phyloP scores from a whole-genome alignment of 2,329 filamentous ascomycete genomes.

The Aspergillus novoparasiticus region DNA sequence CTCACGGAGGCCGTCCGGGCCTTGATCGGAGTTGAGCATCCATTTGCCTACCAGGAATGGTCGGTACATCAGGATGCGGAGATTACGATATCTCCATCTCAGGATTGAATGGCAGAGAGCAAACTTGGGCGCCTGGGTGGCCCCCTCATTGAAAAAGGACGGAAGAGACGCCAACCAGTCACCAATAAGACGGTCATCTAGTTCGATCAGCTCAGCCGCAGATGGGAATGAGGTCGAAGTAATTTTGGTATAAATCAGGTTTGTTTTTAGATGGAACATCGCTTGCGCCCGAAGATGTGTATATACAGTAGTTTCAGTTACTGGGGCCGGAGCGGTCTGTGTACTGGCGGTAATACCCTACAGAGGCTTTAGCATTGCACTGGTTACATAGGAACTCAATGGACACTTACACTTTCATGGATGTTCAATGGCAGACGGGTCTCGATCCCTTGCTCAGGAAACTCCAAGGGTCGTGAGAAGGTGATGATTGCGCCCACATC shows the following conservation, averaged over 20 bases:
- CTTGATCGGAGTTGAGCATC: conserved; percentile 17
- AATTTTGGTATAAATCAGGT: conserved; percentile 35
- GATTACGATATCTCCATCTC: conserved; percentile 35
- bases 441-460: conserved; percentile 40
- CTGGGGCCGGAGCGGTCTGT: too few species aligned
- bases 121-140: conserved; percentile 22
- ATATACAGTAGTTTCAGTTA: conserved; percentile 29
- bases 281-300: conserved; percentile 34
- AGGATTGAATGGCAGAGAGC: conserved; percentile 30
- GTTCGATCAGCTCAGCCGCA: conserved; percentile 29
- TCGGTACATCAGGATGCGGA: conserved; percentile 38
- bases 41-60: conserved; percentile 27
- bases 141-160: conserved; percentile 29
- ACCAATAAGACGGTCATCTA: conserved; percentile 31
- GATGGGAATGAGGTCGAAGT: conserved; percentile 34
- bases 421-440: conserved; percentile 39
- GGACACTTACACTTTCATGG: conserved; percentile 26
- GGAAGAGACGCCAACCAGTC: conserved; percentile 31
- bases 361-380: background rate
- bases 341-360: background rate
- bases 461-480: conserved; percentile 45
- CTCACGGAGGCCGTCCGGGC: background rate
- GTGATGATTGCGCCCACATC: conserved; percentile 46
- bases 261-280: conserved; percentile 32
- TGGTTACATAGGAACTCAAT: background rate